phyloP scores from a whole-genome alignment of 108 stramenopile species.

The Stephanodiscus triporus region DNA sequence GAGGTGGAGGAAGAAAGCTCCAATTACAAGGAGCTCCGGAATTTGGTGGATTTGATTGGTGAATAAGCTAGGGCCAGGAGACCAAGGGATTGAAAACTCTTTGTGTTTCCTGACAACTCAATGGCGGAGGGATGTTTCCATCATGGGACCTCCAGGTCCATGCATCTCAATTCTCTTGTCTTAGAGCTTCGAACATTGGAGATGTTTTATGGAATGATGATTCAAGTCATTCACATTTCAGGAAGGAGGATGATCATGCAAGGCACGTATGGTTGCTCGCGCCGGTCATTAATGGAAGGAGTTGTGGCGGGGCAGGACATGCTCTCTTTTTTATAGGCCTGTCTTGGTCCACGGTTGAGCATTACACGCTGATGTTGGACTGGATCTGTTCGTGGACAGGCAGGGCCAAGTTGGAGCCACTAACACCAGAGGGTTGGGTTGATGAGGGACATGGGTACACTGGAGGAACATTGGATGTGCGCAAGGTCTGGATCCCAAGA shows the following conservation, averaged over 20 bases:
- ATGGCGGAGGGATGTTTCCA: slow-evolving; percentile 8
- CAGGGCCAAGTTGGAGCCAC: neutral
- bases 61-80: slow-evolving; percentile 1
- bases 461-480: slow-evolving; percentile 13
- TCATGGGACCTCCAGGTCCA: slow-evolving; percentile 3
- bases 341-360: neutral
- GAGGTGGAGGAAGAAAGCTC: slow-evolving; percentile 13
- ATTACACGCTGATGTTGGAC: too few relatives aligned
- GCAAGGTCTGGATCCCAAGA: slow-evolving; percentile 29
- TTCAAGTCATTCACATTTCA: slow-evolving; percentile 23
- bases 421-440: slow-evolving; percentile 39
- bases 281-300: slow-evolving; percentile 25
- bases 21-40: slow-evolving; percentile 23
- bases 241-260: slow-evolving; percentile 36
- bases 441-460: slow-evolving; percentile 21
- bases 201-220: slow-evolving; percentile 10
- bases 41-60: slow-evolving; percentile 30
- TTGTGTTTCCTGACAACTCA: slow-evolving; percentile 19
- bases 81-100: slow-evolving; percentile 9
- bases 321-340: slow-evolving; percentile 33
- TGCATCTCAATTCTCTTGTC: neutral
- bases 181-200: neutral
- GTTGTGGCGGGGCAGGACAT: slow-evolving; percentile 21
- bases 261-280: slow-evolving; percentile 37
- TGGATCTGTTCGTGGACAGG: too few relatives aligned